Evolutionary conservation across 1,139 yeast genomes (phyloP).

Genomic region (Insectozyma bohioensis): DNA sequence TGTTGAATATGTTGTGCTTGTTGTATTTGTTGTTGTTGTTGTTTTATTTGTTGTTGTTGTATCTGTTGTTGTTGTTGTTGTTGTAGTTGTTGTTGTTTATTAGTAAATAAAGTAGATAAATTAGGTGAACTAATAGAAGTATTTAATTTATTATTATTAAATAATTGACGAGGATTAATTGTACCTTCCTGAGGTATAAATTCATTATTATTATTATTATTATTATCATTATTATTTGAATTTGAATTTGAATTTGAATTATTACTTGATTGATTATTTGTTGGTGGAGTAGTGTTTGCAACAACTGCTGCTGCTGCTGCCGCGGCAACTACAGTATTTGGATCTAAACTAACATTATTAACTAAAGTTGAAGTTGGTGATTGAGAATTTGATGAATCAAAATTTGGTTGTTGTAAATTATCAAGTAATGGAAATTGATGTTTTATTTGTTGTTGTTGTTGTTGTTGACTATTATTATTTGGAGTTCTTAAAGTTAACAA

Average conservation of each 20-base stretch:
- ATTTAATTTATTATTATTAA: conserved; percentile 16
- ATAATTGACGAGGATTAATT: conserved; percentile 35
- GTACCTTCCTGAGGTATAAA: conserved; percentile 22
- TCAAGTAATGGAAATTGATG: conserved; percentile 3
- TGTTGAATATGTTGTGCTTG: conserved; percentile 18
- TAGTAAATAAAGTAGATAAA: conserved; percentile 14
- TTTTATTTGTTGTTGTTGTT: conserved; percentile 5
- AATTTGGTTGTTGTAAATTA: conserved; percentile 12
- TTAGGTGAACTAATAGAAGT: conserved; percentile 18
- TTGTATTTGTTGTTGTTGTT: conserved; percentile 11
- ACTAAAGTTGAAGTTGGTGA: conserved; percentile 8
- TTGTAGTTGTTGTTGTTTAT: conserved; percentile 12
- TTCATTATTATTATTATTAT: conserved; percentile 3
- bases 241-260: not conserved
- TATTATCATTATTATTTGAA: not conserved
- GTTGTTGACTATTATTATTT: conserved; percentile 1
- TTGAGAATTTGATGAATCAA: conserved; percentile 5
- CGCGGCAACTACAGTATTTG: conserved; percentile 12
- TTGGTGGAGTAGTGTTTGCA: not conserved
- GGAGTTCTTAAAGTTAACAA: conserved; percentile 23
- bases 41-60: conserved; percentile 12
- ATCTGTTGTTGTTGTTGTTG: conserved; percentile 18
- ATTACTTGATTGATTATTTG: not conserved
- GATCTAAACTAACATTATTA: conserved; percentile 11
- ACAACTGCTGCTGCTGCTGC: conserved; percentile 14